Evolutionary conservation across 306 rosid genomes (phyloP).

Genomic region (Cyclanthera cordifolia): DNA sequence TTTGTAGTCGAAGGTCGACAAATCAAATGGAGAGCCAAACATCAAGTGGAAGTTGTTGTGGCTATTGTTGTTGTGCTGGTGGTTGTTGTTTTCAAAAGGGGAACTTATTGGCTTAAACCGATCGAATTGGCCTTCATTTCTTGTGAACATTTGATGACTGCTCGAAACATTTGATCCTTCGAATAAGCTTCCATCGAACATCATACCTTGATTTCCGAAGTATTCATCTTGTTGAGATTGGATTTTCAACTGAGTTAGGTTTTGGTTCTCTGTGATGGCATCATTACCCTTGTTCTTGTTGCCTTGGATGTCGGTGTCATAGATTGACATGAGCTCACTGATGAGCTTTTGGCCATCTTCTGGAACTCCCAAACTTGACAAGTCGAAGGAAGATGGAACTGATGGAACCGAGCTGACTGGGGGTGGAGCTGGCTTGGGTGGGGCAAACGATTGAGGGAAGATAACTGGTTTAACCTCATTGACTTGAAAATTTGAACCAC

Average conservation of each 20-base stretch:
- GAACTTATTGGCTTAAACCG: conserved; percentile 33
- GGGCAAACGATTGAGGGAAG: conserved; percentile 34
- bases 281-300: conserved; percentile 23
- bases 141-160: conserved; percentile 23
- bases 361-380: conserved; percentile 44
- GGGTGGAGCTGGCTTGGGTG: conserved; percentile 25
- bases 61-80: conserved; percentile 23
- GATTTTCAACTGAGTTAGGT: conserved; percentile 24
- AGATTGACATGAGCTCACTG: conserved; percentile 43
- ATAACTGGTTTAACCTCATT: conserved; percentile 46
- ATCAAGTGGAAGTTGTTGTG: conserved; percentile 28
- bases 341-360: conserved; percentile 48
- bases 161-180: conserved; percentile 25
- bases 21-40: conserved; percentile 42
- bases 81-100: conserved; percentile 28
- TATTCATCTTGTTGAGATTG: conserved; percentile 30
- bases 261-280: conserved; percentile 24
- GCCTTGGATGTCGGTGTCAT: conserved; percentile 31
- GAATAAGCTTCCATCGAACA: conserved; percentile 34
- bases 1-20: conserved; percentile 38
- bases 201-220: conserved; percentile 33
- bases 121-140: conserved; percentile 42
- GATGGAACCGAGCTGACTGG: conserved; percentile 31
- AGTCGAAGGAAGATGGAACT: conserved; percentile 32
- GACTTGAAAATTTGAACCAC: conserved; percentile 30